These are phyloP conservation scores for Pholiota conissans DNA, from an alignment of 768 basidiomycete species.

Conservation along the genomic window DNA sequence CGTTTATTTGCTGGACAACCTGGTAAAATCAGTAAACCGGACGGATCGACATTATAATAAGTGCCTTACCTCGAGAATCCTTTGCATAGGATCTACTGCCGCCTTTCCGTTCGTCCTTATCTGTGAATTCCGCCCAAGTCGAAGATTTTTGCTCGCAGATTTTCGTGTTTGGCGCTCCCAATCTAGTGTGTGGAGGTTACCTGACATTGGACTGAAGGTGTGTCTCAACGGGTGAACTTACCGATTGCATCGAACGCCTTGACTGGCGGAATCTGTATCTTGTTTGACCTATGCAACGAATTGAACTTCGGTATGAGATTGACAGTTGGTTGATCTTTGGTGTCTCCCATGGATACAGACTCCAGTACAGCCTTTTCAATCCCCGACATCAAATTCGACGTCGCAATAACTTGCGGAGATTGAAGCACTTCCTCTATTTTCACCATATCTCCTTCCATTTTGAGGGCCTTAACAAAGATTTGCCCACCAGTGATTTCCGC, in stretches of 20 bases:
- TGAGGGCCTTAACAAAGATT: not conserved
- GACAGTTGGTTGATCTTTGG: not conserved
- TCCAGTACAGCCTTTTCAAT: not conserved
- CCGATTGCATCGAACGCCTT: not conserved
- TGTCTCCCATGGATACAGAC: not conserved
- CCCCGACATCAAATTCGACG: not conserved
- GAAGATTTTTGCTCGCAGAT: not conserved
- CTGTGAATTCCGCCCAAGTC: not conserved
- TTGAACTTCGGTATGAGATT: not conserved
- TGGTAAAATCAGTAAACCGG: conserved; percentile 18
- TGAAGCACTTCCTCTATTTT: not conserved
- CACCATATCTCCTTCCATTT: not conserved
- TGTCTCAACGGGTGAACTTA: too few species aligned
- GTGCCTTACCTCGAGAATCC: conserved; percentile 43
- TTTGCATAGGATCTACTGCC: conserved; percentile 11
- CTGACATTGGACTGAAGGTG: too few species aligned
- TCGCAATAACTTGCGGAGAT: not conserved
- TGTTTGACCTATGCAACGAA: not conserved
- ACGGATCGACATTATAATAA: not conserved
- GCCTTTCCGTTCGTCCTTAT: not conserved
- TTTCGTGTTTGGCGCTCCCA: not conserved
- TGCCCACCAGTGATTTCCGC: not conserved
- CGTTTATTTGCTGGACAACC: conserved; percentile 52
- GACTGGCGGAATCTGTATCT: not conserved
- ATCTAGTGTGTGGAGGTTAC: not conserved